These are phyloP conservation scores for Nigrograna mackinnonii DNA, from an alignment of 2,329 filamentous ascomycete species.

Conservation along the genomic window DNA sequence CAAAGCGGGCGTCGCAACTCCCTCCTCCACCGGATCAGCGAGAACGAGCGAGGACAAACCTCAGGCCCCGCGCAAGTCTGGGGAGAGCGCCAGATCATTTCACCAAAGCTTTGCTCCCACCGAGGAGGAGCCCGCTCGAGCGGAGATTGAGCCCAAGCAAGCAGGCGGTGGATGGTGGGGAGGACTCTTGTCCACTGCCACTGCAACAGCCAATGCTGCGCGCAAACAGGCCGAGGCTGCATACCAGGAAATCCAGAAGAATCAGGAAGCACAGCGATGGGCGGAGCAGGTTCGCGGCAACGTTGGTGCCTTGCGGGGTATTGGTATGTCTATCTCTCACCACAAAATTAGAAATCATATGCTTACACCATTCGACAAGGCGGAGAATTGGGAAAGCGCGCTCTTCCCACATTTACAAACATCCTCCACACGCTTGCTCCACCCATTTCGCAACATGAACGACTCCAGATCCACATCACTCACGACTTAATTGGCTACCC, in stretches of 20 bases:
- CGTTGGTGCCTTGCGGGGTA: constrained; percentile 73
- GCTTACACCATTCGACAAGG: constrained; percentile 55
- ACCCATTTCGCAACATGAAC: constrained; percentile 95
- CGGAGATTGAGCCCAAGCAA: constrained; percentile 58
- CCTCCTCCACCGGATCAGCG: constrained; percentile 43
- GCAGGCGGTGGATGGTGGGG: constrained; percentile 63
- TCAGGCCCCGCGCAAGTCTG: constrained; percentile 67
- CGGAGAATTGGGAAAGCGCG: constrained; percentile 70
- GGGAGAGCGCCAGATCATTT: constrained; percentile 73
- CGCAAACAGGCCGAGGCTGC: constrained; percentile 92
- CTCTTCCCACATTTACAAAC: constrained; percentile 91
- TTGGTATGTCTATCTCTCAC: constrained; percentile 70
- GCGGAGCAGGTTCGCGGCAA: constrained; percentile 92
- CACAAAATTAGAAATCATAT: no score
- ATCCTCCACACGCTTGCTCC: constrained; percentile 94
- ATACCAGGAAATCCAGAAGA: constrained; percentile 93
- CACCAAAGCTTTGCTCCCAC: constrained; percentile 73
- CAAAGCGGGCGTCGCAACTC: constrained; percentile 35
- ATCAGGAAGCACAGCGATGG: constrained; percentile 96
- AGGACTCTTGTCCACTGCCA: constrained; percentile 79
- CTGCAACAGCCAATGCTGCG: constrained; percentile 76
- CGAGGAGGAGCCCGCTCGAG: constrained; percentile 44
- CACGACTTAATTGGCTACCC: constrained; percentile 96
- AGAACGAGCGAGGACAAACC: constrained; percentile 65
- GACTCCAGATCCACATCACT: constrained; percentile 94